phyloP scores from a whole-genome alignment of 805 yeast species.

The Lipomyces lipofer region DNA sequence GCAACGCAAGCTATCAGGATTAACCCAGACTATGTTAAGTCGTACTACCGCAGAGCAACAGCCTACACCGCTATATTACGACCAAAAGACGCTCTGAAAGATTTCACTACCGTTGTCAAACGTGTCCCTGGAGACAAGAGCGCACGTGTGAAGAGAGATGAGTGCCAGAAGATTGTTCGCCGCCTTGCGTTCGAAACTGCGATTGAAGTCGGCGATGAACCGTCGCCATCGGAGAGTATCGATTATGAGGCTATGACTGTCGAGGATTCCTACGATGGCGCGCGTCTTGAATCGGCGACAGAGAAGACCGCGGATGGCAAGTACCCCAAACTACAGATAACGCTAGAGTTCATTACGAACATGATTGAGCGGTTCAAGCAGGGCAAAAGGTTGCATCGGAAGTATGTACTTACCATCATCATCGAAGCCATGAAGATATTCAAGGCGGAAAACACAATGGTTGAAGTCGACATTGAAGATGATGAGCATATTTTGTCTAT shows the following conservation, averaged over 20 bases:
- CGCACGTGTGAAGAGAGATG: constrained; percentile 62
- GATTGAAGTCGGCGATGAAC: constrained; percentile 68
- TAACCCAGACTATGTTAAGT: constrained; percentile 70
- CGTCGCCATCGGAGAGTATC: constrained; percentile 49
- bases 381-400: constrained; percentile 75
- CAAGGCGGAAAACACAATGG: constrained; percentile 67
- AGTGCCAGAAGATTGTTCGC: constrained; percentile 65
- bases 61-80: constrained; percentile 74
- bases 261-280: constrained; percentile 64
- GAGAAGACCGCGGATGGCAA: constrained; percentile 34
- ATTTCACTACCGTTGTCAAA: constrained; percentile 62
- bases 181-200: constrained; percentile 82
- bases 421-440: constrained; percentile 68
- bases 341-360: constrained; percentile 56
- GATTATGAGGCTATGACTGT: constrained; percentile 48
- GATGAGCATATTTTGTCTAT: constrained; percentile 62
- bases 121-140: constrained; percentile 67
- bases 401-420: constrained; percentile 79
- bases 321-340: constrained; percentile 42
- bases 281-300: constrained; percentile 44
- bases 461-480: constrained; percentile 55
- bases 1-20: constrained; percentile 67
- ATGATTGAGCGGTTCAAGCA: constrained; percentile 71
- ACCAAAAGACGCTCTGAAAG: constrained; percentile 70
- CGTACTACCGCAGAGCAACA: constrained; percentile 83